A percentile compares a stretch with the other conserved stretches of the same genome.
Evolutionary conservation across 2,329 filamentous ascomycete species (phyloP).

Genomic region (Zalaria sp.): DNA sequence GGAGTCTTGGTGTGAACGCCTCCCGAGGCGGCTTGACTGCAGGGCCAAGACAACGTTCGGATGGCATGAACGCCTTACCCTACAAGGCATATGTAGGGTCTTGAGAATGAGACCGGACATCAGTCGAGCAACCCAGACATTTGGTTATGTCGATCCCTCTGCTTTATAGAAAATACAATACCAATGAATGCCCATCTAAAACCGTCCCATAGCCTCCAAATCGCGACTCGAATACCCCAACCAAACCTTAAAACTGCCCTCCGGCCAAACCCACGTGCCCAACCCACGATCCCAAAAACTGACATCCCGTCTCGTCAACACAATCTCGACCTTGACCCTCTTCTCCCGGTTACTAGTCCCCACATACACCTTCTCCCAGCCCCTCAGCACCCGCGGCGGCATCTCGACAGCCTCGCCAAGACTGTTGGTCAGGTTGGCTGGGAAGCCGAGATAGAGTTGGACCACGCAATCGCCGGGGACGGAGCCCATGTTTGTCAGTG

Average conservation of each 20-base stretch:
- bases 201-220: slow-evolving; percentile 4
- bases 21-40: too few relatives aligned
- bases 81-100: too few relatives aligned
- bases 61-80: too few relatives aligned
- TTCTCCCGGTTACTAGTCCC: slow-evolving; percentile 8
- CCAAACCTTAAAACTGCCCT: slow-evolving; percentile 15
- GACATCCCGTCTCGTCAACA: slow-evolving; percentile 19
- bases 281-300: slow-evolving; percentile 20
- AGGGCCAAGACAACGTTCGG: too few relatives aligned
- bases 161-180: too few relatives aligned
- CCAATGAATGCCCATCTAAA: too few relatives aligned
- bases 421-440: slow-evolving; percentile 11
- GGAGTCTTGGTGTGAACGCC: too few relatives aligned
- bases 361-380: slow-evolving; percentile 28
- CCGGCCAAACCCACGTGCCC: slow-evolving; percentile 22
- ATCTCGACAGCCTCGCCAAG: slow-evolving; percentile 21
- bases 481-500: slow-evolving; percentile 49
- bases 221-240: slow-evolving; percentile 17
- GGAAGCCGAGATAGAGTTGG: slow-evolving; percentile 41
- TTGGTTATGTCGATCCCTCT: too few relatives aligned
- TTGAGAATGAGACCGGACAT: too few relatives aligned
- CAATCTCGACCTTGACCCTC: slow-evolving; percentile 10
- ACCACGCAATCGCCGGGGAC: slow-evolving; percentile 38
- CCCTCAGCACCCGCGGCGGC: slow-evolving; percentile 31
- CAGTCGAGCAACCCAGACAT: too few relatives aligned